These are phyloP conservation scores for Lobosporangium transversale DNA, from an alignment of 192 early-diverging fungal species.

Conservation along the genomic window DNA sequence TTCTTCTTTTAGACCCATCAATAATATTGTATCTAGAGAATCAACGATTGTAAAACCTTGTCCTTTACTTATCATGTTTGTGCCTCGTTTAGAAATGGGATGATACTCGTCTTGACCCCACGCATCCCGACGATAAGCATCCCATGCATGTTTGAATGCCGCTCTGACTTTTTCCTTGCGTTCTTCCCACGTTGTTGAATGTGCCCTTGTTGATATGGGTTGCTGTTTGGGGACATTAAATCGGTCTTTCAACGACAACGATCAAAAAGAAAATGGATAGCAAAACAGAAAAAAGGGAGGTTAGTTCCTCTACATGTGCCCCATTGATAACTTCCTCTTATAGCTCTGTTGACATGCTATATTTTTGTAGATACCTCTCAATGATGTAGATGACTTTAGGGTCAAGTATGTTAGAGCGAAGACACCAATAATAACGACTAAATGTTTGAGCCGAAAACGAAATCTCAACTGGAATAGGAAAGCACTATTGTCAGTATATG, in stretches of 20 bases:
- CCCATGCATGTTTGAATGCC: constrained; percentile 84
- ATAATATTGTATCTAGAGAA: constrained; percentile 81
- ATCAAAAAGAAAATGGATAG: background rate
- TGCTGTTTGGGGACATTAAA: too few species aligned
- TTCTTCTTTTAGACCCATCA: constrained; percentile 82
- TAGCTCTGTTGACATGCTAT: too few species aligned
- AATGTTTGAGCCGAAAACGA: constrained; percentile 15
- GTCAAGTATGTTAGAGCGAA: constrained; percentile 9
- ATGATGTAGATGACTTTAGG: background rate
- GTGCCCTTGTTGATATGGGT: background rate
- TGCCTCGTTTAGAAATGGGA: constrained; percentile 73
- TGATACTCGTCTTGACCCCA: constrained; percentile 90
- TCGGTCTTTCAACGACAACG: background rate
- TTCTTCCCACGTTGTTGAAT: constrained; percentile 51
- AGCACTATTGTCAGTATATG: background rate
- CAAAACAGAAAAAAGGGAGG: background rate
- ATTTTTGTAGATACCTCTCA: too few species aligned
- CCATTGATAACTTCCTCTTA: too few species aligned
- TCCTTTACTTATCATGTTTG: constrained; percentile 70
- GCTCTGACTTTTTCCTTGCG: constrained; percentile 67
- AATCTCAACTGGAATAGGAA: background rate
- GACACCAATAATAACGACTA: constrained; percentile 1
- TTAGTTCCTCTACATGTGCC: too few species aligned
- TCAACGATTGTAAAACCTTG: constrained; percentile 82
- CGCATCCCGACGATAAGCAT: constrained; percentile 78